Base-by-base conservation (phyloP, 2,329 filamentous ascomycete genomes). In the Phoma sp. region DNA sequence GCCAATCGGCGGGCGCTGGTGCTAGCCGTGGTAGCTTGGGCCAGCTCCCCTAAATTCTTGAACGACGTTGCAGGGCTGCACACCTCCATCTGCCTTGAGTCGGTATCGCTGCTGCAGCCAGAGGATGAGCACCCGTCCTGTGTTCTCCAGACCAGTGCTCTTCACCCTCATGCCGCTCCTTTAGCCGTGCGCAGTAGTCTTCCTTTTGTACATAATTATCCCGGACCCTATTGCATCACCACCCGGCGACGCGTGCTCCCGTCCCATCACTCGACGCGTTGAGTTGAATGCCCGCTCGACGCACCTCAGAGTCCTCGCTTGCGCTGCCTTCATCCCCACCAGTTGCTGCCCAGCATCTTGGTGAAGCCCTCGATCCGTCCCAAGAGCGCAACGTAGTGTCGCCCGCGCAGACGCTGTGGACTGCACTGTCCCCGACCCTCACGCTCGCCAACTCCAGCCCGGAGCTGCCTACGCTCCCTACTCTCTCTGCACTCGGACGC, bases 231-330 rank as follows among this genome's bases (percentile, higher is more conserved):
- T 57, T 58, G 62, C 68, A 61, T 66, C 67, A 59, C 58, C 56
- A 33, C 48, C 49, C 57, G 57, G 53, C 57, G 59, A 53, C 50
- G 50, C 50, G 42, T 48, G 50, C 50, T 47, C 49, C 56, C 56
- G 33, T 12, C 34, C 40, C 26, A 45, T 21, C 33, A n/a, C 38
- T 60, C 61, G 62, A 64, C 62, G 49, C 61, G 63, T 71, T 72
- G 72, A 69, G 75, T 76, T 75, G 73, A 70, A 76, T 76, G 73
- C 74, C 67, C 73, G 67, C 71, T 72, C 71, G 68, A 74, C 73
- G 69, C 53, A 59, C 28, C 51, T 47, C 53, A 38, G 56, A 56
- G 34, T 67, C 66, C 56, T 71, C 68, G 57, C 61, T 62, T 47
- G 70, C 71, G 61, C 62, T 64, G 54, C 63, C 65, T 38, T 67